Conservation (phyloP, 1,139 yeast genomes). For the Yamadazyma jaroonii region DNA sequence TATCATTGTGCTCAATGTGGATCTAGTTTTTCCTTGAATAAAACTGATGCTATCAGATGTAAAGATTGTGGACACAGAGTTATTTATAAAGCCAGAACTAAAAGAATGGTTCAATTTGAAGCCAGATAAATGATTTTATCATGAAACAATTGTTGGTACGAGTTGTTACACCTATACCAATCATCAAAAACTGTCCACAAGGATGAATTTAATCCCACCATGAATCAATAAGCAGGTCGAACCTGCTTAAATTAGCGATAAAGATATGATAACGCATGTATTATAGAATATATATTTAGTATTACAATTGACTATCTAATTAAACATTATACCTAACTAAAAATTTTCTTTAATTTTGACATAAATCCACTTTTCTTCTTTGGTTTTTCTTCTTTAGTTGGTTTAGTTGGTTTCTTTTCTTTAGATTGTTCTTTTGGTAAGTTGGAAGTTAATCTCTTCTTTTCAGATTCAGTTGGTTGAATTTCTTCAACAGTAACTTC, state of each 20-base stretch:
- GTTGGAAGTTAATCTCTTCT: slow-evolving; percentile 26
- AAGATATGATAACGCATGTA: slow-evolving; percentile 3
- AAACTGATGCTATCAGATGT: slow-evolving; percentile 97
- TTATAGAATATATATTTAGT: slow-evolving; percentile 8
- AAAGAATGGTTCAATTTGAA: slow-evolving; percentile 78
- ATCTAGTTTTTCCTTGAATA: slow-evolving; percentile 78
- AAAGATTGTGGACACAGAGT: slow-evolving; percentile 99
- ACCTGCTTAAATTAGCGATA: too few relatives aligned
- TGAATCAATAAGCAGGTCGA: too few relatives aligned
- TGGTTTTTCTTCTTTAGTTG: slow-evolving; percentile 16
- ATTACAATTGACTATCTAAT: slow-evolving; percentile 4
- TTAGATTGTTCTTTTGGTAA: slow-evolving; percentile 23
- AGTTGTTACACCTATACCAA: not conserved
- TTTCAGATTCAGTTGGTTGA: slow-evolving; percentile 40
- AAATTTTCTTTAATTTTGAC: slow-evolving; percentile 45
- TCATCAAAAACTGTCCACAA: not conserved
- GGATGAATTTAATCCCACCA: not conserved
- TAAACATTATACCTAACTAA: slow-evolving; percentile 20
- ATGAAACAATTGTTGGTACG: too few relatives aligned
- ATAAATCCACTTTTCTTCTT: slow-evolving; percentile 44
- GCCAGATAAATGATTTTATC: slow-evolving; percentile 42
- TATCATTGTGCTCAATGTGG: slow-evolving; percentile 98
- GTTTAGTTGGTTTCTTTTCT: slow-evolving; percentile 6
- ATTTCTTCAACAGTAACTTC: slow-evolving; percentile 44
- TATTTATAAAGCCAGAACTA: slow-evolving; percentile 92